phyloP scores from a whole-genome alignment of 176 grass and related monocot genomes.

The Aegilops tauschii region DNA sequence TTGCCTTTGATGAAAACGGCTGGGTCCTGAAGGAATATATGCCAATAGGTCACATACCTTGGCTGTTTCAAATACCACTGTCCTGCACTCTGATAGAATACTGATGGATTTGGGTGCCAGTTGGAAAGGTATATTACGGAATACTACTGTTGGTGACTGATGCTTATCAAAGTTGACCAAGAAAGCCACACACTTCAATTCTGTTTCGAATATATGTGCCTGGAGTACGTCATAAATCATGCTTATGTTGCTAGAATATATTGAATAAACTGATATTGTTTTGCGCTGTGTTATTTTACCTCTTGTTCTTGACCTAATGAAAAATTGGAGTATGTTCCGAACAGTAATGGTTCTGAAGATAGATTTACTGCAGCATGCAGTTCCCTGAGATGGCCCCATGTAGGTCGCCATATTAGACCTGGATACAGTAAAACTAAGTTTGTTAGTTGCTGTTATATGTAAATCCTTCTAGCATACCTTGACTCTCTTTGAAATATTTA shows the following conservation, averaged over 20 bases:
- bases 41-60: slow-evolving; percentile 41
- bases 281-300: slow-evolving; percentile 38
- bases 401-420: slow-evolving; percentile 88
- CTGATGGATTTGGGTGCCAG: slow-evolving; percentile 66
- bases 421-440: neutral
- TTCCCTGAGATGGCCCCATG: slow-evolving; percentile 91
- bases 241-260: slow-evolving; percentile 9
- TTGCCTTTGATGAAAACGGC: neutral
- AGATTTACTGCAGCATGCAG: slow-evolving; percentile 71
- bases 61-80: slow-evolving; percentile 64
- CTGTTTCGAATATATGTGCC: slow-evolving; percentile 86
- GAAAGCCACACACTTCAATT: slow-evolving; percentile 68
- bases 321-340: slow-evolving; percentile 59
- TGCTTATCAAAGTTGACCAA: slow-evolving; percentile 63
- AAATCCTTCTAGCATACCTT: neutral
- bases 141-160: slow-evolving; percentile 29
- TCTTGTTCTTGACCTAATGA: slow-evolving; percentile 70
- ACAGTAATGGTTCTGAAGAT: slow-evolving; percentile 58
- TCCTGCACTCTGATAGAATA: slow-evolving; percentile 68
- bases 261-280: neutral
- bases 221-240: slow-evolving; percentile 38
- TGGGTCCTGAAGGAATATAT: neutral
- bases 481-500: slow-evolving; percentile 25
- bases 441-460: neutral
- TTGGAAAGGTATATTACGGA: slow-evolving; percentile 51